Base-by-base conservation (phyloP, 1,284 basidiomycete genomes). In the Ganoderma lucidum region DNA sequence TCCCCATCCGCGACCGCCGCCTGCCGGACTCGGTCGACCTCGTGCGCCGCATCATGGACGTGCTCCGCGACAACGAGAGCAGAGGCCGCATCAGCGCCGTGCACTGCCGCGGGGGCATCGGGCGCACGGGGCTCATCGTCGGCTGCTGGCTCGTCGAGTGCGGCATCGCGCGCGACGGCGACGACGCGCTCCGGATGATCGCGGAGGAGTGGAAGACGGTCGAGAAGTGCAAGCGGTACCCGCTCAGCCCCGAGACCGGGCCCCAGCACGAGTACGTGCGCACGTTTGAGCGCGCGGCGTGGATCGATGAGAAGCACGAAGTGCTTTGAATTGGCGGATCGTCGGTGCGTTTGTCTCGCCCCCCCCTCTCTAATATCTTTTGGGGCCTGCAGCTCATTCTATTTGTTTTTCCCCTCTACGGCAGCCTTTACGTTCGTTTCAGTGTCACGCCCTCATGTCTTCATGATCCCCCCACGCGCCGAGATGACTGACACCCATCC, bases 71-170 rank as follows among this genome's bases (percentile, higher is more conserved):
- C 75, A 90, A 90, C 73, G 86, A 88, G 71, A 75, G 75, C 14
- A 83, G 87, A 1, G 87, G 85, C 0, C 83, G 90, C 19, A 83
- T 88, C 58, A 82, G 81, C 23, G 92, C 91, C 9, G 90, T 93
- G 4, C 92, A 93, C 76, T 93, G 92, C 76, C 85, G 91, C 17
- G 92, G 92, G 6, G 92, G 92, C 0, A 93, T 93, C 65, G 92
- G 92, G 2, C 81, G 92, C 55, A 93, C 92, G 1, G 92, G 92
- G 17, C 86, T 91, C 81, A 89, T 93, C 39, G 86, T 93, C 62
- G 91, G 92, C 10, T 93, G 91, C 76, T 93, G 90, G 90, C 86
- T 93, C 53, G 89, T 93, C 55, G 87, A 93, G 79, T 87, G 87
- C 42, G 87, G 88, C 1, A 78, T 82, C 55, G 90, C 88, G 45